Conservation (phyloP, 176 grass and related monocot species). For the Aegilops sharonensis region DNA sequence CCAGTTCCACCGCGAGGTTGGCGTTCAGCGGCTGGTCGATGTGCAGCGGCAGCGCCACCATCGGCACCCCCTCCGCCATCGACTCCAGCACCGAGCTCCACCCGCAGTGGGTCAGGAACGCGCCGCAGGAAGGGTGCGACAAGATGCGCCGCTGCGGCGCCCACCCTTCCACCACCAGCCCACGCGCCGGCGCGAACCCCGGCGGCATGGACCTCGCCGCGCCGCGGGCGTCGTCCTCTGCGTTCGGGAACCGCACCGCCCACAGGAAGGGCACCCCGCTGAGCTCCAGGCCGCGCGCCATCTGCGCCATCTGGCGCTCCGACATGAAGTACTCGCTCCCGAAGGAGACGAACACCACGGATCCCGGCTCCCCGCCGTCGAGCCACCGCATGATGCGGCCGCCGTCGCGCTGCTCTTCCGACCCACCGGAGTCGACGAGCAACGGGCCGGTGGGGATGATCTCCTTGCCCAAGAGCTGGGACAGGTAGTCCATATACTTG, state of each 20-base stretch:
- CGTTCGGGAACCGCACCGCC: conserved; percentile 58
- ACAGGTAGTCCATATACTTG: conserved; percentile 63
- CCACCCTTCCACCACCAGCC: conserved; percentile 74
- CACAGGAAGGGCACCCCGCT: conserved; percentile 60
- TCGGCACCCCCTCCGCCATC: conserved; percentile 51
- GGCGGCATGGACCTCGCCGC: background rate
- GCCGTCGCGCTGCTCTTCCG: background rate
- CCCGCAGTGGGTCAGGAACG: conserved; percentile 81
- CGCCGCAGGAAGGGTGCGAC: conserved; percentile 43
- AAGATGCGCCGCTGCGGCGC: conserved; percentile 67
- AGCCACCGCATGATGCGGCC: conserved; percentile 53
- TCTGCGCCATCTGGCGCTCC: conserved; percentile 45
- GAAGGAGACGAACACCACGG: conserved; percentile 68
- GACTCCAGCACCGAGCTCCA: conserved; percentile 86
- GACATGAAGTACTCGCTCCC: conserved; percentile 91
- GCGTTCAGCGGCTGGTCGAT: conserved; percentile 68
- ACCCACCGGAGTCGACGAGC: conserved; percentile 13
- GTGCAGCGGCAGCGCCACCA: conserved; percentile 74
- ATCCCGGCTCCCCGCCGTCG: conserved; percentile 18
- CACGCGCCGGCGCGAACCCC: conserved; percentile 20
- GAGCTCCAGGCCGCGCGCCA: conserved; percentile 63
- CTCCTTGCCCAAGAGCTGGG: conserved; percentile 49
- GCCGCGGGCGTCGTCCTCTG: background rate
- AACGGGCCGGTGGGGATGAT: conserved; percentile 58
- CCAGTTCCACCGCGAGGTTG: conserved; percentile 58